These are phyloP conservation scores for Phanerochaete sordida DNA, from an alignment of 768 basidiomycete species.

Conservation along the genomic window DNA sequence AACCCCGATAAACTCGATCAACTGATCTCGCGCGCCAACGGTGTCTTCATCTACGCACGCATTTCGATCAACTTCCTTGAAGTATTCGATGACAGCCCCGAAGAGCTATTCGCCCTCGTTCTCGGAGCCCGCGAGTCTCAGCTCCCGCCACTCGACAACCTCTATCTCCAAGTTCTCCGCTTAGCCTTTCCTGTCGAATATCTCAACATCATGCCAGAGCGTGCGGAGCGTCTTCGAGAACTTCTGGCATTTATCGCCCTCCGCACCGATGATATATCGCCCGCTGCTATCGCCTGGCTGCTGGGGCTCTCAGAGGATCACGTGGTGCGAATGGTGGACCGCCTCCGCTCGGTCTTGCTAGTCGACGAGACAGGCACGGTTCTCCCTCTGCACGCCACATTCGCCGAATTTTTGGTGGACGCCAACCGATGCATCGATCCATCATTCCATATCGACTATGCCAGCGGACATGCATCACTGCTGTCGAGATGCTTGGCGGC, in stretches of 20 bases:
- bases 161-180: neutral
- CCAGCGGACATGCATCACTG: neutral
- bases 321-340: neutral
- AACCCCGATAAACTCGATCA: neutral
- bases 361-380: neutral
- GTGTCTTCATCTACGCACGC: conserved; percentile 2
- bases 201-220: neutral
- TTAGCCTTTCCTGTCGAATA: neutral
- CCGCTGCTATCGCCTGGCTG: neutral
- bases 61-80: neutral
- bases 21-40: neutral
- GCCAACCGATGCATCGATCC: neutral
- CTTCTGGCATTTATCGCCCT: no score
- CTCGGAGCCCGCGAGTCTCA: neutral
- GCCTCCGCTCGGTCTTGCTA: no score
- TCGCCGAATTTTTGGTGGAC: neutral
- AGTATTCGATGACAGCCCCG: neutral
- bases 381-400: neutral
- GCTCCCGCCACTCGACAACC: neutral
- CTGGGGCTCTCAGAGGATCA: neutral
- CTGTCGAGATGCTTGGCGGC: no score
- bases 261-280: neutral
- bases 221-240: neutral
- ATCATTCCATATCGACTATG: neutral
- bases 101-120: neutral